phyloP scores from a whole-genome alignment of 805 yeast species.

The Saccharomycopsis synnaedendra region DNA sequence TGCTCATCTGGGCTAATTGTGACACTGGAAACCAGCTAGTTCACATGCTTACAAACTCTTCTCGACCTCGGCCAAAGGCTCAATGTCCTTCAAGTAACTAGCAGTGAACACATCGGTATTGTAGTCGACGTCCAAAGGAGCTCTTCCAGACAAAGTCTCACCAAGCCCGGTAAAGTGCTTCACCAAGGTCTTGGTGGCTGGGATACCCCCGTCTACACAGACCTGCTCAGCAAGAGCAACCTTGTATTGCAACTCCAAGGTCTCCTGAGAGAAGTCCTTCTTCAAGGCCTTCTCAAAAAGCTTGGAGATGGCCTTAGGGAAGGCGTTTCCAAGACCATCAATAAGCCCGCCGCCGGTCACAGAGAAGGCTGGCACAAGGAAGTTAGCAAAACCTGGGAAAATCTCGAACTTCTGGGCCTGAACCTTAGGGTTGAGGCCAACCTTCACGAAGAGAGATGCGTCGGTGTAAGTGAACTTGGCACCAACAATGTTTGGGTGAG shows the following conservation, averaged over 20 bases:
- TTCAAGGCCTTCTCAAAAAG: conserved; percentile 26
- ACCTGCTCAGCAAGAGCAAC: conserved; percentile 29
- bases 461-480: conserved; percentile 38
- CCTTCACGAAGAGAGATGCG: conserved; percentile 33
- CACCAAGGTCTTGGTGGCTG: conserved; percentile 23
- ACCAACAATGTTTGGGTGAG: conserved; percentile 28
- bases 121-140: conserved; percentile 21
- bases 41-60: conserved; percentile 6
- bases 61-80: conserved; percentile 17
- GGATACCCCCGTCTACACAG: conserved; percentile 23
- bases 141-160: conserved; percentile 22
- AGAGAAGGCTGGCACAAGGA: conserved; percentile 34
- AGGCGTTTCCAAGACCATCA: conserved; percentile 41
- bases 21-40: no score
- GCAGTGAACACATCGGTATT: conserved; percentile 7
- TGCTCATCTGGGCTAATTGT: no score
- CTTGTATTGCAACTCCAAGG: conserved; percentile 30
- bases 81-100: conserved; percentile 17
- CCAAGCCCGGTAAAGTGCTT: conserved; percentile 20
- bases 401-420: conserved; percentile 29
- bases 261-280: conserved; percentile 29
- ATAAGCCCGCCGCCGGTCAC: conserved; percentile 37
- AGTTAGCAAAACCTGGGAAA: conserved; percentile 43
- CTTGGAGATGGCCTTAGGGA: conserved; percentile 34
- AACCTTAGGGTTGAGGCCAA: conserved; percentile 33